A percentile compares a stretch with the other conserved stretches of the same genome.
Evolutionary conservation across 2,329 filamentous ascomycete species (phyloP).

Genomic region (Chaetomium sp.): DNA sequence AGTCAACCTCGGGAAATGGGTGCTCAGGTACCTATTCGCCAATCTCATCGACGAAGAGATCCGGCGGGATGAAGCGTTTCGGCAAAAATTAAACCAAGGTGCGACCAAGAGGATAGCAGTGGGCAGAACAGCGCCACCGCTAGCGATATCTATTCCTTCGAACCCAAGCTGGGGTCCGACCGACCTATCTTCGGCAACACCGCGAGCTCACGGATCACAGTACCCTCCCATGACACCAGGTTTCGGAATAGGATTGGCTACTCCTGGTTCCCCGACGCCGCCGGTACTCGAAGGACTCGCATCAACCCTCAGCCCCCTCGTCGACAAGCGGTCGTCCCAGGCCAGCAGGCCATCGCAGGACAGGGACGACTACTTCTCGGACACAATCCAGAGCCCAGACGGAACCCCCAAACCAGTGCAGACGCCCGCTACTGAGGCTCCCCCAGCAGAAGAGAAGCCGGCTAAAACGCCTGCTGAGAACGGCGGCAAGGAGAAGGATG

Average conservation of each 20-base stretch:
- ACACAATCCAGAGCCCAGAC: conserved; percentile 54
- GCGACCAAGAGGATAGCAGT: conserved; percentile 60
- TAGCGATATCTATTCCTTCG: conserved; percentile 56
- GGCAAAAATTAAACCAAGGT: conserved; percentile 67
- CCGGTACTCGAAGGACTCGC: conserved; percentile 52
- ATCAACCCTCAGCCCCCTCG: conserved; percentile 50
- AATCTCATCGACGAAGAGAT: conserved; percentile 90
- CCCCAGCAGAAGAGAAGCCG: conserved; percentile 37
- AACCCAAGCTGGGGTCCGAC: conserved; percentile 43
- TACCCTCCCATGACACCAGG: conserved; percentile 71
- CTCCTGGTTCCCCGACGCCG: conserved; percentile 58
- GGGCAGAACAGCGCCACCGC: conserved; percentile 60
- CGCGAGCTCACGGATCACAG: conserved; percentile 66
- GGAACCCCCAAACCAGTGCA: conserved; percentile 51
- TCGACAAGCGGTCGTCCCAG: conserved; percentile 60
- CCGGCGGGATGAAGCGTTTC: conserved; percentile 72
- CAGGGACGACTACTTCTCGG: conserved; percentile 77
- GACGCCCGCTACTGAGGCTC: conserved; percentile 46
- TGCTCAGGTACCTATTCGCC: conserved; percentile 87
- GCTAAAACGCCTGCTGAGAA: conserved; percentile 46
- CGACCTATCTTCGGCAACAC: conserved; percentile 57
- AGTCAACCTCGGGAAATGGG: conserved; percentile 98
- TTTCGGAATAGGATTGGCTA: conserved; percentile 75
- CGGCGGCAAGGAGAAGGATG: conserved; percentile 47
- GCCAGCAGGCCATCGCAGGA: conserved; percentile 64